These are phyloP conservation scores for Phytophthora nicotianae DNA, from an alignment of 352 stramenopile species.

Conservation along the genomic window DNA sequence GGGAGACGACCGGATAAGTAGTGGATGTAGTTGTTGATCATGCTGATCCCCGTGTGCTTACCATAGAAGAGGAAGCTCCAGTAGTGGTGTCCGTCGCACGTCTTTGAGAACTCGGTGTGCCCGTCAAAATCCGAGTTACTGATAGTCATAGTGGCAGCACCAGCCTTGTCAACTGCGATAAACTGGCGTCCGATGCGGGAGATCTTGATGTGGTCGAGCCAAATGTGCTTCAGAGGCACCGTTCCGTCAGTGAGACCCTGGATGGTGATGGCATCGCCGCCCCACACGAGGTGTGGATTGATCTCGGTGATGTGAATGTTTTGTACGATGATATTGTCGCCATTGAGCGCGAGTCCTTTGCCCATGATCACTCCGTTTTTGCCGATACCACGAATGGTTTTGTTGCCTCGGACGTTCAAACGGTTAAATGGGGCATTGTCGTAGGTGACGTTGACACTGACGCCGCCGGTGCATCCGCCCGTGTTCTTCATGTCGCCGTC, in stretches of 20 bases:
- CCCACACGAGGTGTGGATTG: constrained; percentile 39
- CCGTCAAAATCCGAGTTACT: constrained; percentile 18
- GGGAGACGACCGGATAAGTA: constrained; percentile 7
- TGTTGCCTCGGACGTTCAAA: constrained; percentile 34
- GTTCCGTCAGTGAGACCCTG: constrained; percentile 18
- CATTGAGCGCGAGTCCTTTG: constrained; percentile 34
- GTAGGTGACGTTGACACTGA: constrained; percentile 44
- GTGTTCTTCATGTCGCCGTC: constrained; percentile 43
- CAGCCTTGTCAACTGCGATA: constrained; percentile 7
- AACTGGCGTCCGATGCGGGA: constrained; percentile 15
- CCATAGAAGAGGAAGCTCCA: constrained; percentile 25
- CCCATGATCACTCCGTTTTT: constrained; percentile 43
- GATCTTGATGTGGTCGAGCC: constrained; percentile 16
- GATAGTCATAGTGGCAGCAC: constrained; percentile 5
- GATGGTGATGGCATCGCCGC: constrained; percentile 21
- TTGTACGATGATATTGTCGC: constrained; percentile 50
- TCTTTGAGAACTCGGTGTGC: constrained; percentile 7
- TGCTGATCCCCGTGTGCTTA: constrained; percentile 7
- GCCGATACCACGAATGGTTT: constrained; percentile 45
- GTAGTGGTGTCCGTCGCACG: constrained; percentile 35
- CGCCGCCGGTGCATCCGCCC: constrained; percentile 43
- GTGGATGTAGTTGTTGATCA: constrained; percentile 16
- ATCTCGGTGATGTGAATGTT: constrained; percentile 48
- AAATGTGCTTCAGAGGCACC: constrained; percentile 32
- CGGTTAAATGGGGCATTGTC: constrained; percentile 32